phyloP scores from a whole-genome alignment of 2,329 filamentous ascomycete genomes.

The Trichoderma cornu-damae region DNA sequence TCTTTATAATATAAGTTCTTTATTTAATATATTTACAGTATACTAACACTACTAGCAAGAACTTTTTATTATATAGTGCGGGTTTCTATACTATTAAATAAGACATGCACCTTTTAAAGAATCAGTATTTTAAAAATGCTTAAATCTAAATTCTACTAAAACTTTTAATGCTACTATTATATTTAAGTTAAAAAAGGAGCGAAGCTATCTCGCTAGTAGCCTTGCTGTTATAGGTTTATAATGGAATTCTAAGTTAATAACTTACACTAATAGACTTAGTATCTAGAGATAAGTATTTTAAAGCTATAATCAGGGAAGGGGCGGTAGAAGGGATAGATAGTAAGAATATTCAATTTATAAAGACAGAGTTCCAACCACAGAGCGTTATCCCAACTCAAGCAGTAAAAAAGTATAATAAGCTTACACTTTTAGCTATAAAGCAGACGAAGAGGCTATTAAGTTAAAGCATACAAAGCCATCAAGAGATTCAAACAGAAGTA shows the following conservation, averaged over 20 bases:
- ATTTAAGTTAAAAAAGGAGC: constrained; percentile 5
- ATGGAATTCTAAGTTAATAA: not conserved
- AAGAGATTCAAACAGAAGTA: not conserved
- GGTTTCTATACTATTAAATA: not conserved
- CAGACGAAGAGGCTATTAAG: not conserved
- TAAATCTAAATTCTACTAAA: not conserved
- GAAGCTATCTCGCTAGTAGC: not conserved
- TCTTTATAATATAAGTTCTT: constrained; percentile 2
- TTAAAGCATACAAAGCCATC: not conserved
- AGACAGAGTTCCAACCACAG: not conserved
- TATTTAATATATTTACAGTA: not conserved
- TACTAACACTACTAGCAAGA: not conserved
- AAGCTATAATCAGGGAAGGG: not conserved
- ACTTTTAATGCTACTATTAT: constrained; percentile 4
- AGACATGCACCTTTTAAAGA: constrained; percentile 10
- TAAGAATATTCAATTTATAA: not conserved
- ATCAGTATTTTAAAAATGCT: constrained; percentile 5
- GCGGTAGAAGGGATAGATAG: not conserved
- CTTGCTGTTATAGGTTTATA: constrained; percentile 5
- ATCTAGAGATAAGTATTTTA: constrained; percentile 1
- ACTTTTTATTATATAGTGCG: constrained; percentile 12
- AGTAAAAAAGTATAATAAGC: not conserved
- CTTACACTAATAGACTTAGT: not conserved
- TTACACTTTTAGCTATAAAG: too few relatives aligned
- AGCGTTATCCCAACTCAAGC: not conserved